Percentiles rank a stretch among this genome's conserved stretches.
phyloP scores from a whole-genome alignment of 208 protist species.

The Leptomonas pyrrhocoris region DNA sequence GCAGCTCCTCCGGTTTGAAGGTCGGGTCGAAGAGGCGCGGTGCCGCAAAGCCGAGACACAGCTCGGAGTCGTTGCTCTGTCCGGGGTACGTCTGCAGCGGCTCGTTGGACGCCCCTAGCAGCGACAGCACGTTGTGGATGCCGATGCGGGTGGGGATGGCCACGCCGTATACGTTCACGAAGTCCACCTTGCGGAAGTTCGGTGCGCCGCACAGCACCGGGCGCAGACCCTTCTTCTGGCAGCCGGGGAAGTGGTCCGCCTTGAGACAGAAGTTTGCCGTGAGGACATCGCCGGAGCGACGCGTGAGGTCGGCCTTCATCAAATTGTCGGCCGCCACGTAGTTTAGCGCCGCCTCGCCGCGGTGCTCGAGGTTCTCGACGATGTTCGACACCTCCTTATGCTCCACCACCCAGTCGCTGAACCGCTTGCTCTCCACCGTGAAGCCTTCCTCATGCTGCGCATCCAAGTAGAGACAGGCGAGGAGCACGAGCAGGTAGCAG shows the following conservation, averaged over 20 bases:
- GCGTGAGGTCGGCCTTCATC: conserved; percentile 74
- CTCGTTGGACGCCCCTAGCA: conserved; percentile 79
- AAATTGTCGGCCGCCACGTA: conserved; percentile 71
- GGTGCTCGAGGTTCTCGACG: conserved; percentile 67
- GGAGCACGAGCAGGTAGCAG: conserved; percentile 83
- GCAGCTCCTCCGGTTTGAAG: conserved; percentile 68
- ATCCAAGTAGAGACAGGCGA: conserved; percentile 83
- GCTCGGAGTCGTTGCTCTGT: conserved; percentile 78
- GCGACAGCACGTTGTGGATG: conserved; percentile 87
- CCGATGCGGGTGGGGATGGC: conserved; percentile 84
- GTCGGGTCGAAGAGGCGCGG: conserved; percentile 79
- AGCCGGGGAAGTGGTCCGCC: conserved; percentile 91
- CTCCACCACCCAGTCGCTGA: conserved; percentile 73
- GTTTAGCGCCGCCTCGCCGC: conserved; percentile 68
- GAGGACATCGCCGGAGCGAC: conserved; percentile 79
- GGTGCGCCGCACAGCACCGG: conserved; percentile 84
- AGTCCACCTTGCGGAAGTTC: conserved; percentile 86
- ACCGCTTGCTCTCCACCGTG: conserved; percentile 35
- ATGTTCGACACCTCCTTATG: conserved; percentile 81
- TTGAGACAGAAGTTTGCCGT: conserved; percentile 90
- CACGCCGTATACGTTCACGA: conserved; percentile 87
- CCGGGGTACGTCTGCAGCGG: conserved; percentile 69
- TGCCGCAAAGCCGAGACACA: conserved; percentile 78
- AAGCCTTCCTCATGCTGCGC: conserved; percentile 35
- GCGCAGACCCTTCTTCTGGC: conserved; percentile 86